These are phyloP conservation scores for Teunomyces atbi DNA, from an alignment of 805 yeast genomes.

Conservation along the genomic window DNA sequence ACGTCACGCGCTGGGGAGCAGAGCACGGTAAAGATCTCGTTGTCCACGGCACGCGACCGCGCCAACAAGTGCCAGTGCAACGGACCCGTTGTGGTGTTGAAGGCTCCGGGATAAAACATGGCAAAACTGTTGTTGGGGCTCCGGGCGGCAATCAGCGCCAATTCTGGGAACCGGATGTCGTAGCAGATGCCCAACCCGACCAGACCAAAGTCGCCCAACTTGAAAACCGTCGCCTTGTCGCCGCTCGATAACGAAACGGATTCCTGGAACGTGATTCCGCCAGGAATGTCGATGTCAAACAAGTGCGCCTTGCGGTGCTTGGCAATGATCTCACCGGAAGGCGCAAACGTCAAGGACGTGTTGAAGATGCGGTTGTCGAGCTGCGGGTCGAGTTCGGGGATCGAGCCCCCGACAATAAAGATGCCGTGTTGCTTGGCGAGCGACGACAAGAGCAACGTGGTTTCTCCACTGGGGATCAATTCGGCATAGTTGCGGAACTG, in stretches of 20 bases:
- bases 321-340: conserved; percentile 73
- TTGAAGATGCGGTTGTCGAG: conserved; percentile 45
- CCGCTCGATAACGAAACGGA: conserved; percentile 76
- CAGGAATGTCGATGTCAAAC: conserved; percentile 90
- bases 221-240: conserved; percentile 73
- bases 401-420: conserved; percentile 84
- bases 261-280: conserved; percentile 86
- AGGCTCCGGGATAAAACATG: conserved; percentile 82
- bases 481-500: conserved; percentile 90
- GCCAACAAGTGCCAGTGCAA: conserved; percentile 80
- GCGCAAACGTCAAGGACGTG: conserved; percentile 54
- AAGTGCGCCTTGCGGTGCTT: conserved; percentile 89
- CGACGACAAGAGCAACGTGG: conserved; percentile 56
- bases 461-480: conserved; percentile 71
- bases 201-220: conserved; percentile 59
- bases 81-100: conserved; percentile 83
- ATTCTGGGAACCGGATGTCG: conserved; percentile 78
- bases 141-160: conserved; percentile 69
- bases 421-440: conserved; percentile 67
- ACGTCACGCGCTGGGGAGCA: conserved; percentile 89
- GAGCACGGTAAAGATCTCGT: conserved; percentile 66
- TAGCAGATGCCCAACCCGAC: conserved; percentile 87
- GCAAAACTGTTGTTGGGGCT: conserved; percentile 60
- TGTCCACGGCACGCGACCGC: conserved; percentile 71
- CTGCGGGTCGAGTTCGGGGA: conserved; percentile 66